Conservation (phyloP, 2,329 filamentous ascomycete species). For the Madurella mycetomatis region DNA sequence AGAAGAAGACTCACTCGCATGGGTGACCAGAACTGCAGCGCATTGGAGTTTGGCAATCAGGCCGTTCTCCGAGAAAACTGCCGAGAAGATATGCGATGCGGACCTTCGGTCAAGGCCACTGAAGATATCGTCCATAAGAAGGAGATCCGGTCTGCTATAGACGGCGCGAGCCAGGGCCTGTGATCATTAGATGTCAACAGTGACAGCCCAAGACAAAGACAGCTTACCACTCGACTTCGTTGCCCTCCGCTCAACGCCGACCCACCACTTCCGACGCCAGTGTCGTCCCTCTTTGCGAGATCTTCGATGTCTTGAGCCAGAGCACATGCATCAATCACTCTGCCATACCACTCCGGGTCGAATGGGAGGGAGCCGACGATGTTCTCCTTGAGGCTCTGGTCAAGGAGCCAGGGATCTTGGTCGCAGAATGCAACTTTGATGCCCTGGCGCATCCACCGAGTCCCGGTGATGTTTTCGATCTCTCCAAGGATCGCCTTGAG, state of each 20-base stretch:
- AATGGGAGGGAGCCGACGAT: slow-evolving; percentile 24
- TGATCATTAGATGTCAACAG: not conserved
- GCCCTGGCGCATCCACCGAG: slow-evolving; percentile 1
- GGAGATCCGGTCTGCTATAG: slow-evolving; percentile 11
- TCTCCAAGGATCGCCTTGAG: slow-evolving; percentile 23
- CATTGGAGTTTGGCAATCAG: slow-evolving; percentile 5
- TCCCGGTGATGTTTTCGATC: slow-evolving; percentile 10
- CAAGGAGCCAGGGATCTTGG: slow-evolving; percentile 20
- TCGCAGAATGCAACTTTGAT: slow-evolving; percentile 14
- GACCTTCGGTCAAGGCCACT: slow-evolving; percentile 13
- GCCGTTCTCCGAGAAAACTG: slow-evolving; percentile 8
- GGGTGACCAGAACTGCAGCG: slow-evolving; percentile 7
- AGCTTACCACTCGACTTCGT: slow-evolving; percentile 37
- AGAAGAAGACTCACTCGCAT: not conserved
- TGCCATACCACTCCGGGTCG: slow-evolving; percentile 29
- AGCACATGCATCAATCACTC: slow-evolving; percentile 33
- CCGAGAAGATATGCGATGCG: slow-evolving; percentile 8
- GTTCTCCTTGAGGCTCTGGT: slow-evolving; percentile 26
- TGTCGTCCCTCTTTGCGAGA: slow-evolving; percentile 33
- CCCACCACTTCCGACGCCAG: slow-evolving; percentile 39
- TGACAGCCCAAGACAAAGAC: not conserved
- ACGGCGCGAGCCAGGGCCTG: slow-evolving; percentile 13
- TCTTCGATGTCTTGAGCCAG: slow-evolving; percentile 33
- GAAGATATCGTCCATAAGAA: slow-evolving; percentile 16
- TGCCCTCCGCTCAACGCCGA: slow-evolving; percentile 43